Evolutionary conservation across 306 rosid genomes (phyloP), one percentile per base, ranked within the genome.

Genomic region (Cucurbita argyrosperma): DNA sequence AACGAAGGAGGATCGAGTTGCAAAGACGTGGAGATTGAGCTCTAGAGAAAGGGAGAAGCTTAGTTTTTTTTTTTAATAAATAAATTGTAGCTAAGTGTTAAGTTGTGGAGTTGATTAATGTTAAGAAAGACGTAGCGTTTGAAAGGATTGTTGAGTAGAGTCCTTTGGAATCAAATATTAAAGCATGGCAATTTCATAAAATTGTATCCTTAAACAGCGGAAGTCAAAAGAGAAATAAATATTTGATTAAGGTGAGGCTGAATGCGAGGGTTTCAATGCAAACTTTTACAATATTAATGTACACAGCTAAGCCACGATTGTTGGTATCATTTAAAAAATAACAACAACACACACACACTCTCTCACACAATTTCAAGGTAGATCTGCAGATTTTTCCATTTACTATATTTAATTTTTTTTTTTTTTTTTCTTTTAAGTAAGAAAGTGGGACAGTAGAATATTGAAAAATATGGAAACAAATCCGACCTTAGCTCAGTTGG

Each of bases 271-370:
- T 65, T 65, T 45, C 71, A 65, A 65, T 65, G 71, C 71, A 65
- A 65, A 65, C 16, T 59, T 18, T 42, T 4, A 43, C 35, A 46
- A 43, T 42, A 65, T 65, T 65, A 65, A 65, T 43, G 71, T 3
- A 19, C 37, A 43, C 71, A 65, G 71, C 71, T 65, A 65, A 65
- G 71, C 71, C 71, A 65, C 53, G 71, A 65, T 18, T 65, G 5
- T 43, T 65, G n/a, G 10, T 15, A n/a, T 16, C 1, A 16, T 39
- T 63, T 5, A 60, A 35, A 23, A 12, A 30, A 35, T 9, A 21
- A 19, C 2, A 56, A 56, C 4, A 56, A 19, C 0, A 57, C 35
- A 30, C 35, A 26, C 30, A 26, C 30, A 26, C 30, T 23, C 26
- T 26, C 26, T 0, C 38, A 58, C 68, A 62, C 23, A 61, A 61